Base-by-base conservation (phyloP, 805 yeast species). In the Starmera amethionina region DNA sequence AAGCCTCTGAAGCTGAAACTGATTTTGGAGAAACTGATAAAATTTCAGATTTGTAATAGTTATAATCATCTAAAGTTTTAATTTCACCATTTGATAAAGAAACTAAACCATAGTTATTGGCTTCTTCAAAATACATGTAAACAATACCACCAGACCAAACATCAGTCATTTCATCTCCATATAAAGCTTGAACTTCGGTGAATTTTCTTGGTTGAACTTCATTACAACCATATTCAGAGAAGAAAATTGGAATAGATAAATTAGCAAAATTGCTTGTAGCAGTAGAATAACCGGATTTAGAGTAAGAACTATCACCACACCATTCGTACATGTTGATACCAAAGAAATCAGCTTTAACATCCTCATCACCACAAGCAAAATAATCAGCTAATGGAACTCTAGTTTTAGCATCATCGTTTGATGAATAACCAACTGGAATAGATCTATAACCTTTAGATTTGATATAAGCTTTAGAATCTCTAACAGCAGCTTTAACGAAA, bases 111-210 rank as follows among this genome's bases (percentile, higher is more conserved):
- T 81, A 82, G 52, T 82, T 61, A 65, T 82, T 82, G 41, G 64
- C 66, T 67, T 83, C 90, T 67, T 83, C 72, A 64, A 76, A 83
- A 67, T 82, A 83, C 89, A 82, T 77, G 68, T 82, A 83, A 41
- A 82, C 90, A 56, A 83, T 82, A 74, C 90, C 94, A 66, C 94
- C 90, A 38, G 90, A 82, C 93, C 90, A 83, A 45, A 81, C 81
- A 59, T 72, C 82, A 47, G 88, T 82, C 94, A 83, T 83, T 32
- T 82, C 67, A 38, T 59, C 58, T 47, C 79, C 67, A 65, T 72
- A 83, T 32, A 83, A 55, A 43, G 87, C 70, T 35, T 64, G 74
- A 48, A 83, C 83, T 64, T 82, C 90, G 42, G 76, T 68, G 73
- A 83, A 83, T 48, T 60, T 58, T 75, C 90, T 78, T 64, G 90